Evolutionary conservation across 257 asterid genomes (phyloP), one percentile per base, ranked within the genome.

Genomic region (Marsdenia floribunda): DNA sequence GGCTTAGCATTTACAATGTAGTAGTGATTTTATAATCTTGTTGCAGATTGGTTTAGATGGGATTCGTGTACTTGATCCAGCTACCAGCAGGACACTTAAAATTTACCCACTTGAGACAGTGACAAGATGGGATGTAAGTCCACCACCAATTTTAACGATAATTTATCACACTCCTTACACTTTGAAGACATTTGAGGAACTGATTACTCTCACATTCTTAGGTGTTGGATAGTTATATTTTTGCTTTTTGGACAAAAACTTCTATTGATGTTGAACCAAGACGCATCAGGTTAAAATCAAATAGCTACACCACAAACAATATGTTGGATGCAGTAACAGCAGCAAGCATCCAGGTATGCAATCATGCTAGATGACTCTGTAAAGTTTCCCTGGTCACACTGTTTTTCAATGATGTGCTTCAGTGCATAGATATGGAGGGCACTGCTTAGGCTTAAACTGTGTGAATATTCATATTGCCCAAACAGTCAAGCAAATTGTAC

Each of bases 11-110:
- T n/a, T 38, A 40, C 52, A 16, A 18, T 59, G 38, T 22, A 10
- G 33, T 75, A 53, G 6, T 5, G 35, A 40, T 71, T 70, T 77
- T 54, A 10, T 68, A 21, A 59, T 50, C 70, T 73, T 71, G 40
- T 76, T 78, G 74, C 82, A 93, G 97, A 82, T 93, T 87, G 97
- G 98, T 72, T 83, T 93, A 75, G 98, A 93, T 49, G 98, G 98
- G 66, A 93, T 93, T 76, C 83, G 92, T 75, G 33, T 93, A 78
- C 85, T 89, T 81, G 96, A 93, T 69, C 92, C 93, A 35, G 85
- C 87, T 65, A 87, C 91, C 76, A 88, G 85, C 79, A 79, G 90
- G 77, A 88, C 85, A 38, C 82, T 87, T 42, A 86, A 84, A 81
- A 85, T 89, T 75, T 93, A 85, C 82, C 82, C 97, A 37, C 96